Conservation (phyloP, 495 filamentous ascomycete species). For the Hyaloscypha hepaticicola region DNA sequence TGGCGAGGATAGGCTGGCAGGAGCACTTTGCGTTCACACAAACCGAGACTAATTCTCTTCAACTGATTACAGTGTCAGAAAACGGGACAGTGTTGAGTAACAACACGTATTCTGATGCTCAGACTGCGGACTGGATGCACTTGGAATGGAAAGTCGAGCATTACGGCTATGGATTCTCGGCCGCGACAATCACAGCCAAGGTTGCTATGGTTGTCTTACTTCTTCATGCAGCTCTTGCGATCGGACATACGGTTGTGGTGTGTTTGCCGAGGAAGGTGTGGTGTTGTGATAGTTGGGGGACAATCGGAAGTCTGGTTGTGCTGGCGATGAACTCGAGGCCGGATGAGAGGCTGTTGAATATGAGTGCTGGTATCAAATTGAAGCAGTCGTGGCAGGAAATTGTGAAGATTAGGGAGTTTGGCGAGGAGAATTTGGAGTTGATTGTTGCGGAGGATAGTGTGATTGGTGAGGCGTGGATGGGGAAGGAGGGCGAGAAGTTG, state of each 20-base stretch:
- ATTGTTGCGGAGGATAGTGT: background rate
- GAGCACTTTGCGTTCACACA: background rate
- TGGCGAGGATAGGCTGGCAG: background rate
- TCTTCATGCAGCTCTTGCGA: background rate
- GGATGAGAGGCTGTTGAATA: background rate
- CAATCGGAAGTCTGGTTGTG: background rate
- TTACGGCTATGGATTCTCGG: background rate
- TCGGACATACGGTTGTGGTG: background rate
- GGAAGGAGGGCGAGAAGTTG: background rate
- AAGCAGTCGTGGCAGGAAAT: background rate
- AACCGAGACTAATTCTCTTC: background rate
- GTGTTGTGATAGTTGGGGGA: background rate
- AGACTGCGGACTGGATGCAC: background rate
- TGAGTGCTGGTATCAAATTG: constrained; percentile 1
- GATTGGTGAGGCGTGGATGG: background rate
- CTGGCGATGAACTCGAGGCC: constrained; percentile 2
- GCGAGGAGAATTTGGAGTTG: background rate
- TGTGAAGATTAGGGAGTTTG: constrained; percentile 2
- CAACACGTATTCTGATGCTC: background rate
- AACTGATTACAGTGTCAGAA: background rate
- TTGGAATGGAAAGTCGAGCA: background rate
- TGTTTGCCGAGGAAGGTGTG: background rate
- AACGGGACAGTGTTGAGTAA: background rate
- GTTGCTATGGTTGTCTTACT: background rate
- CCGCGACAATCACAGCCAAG: background rate